Percentiles rank a stretch among this genome's conserved stretches.
Conservation (phyloP, 345 rosid genomes). For the Abelmoschus esculentus region DNA sequence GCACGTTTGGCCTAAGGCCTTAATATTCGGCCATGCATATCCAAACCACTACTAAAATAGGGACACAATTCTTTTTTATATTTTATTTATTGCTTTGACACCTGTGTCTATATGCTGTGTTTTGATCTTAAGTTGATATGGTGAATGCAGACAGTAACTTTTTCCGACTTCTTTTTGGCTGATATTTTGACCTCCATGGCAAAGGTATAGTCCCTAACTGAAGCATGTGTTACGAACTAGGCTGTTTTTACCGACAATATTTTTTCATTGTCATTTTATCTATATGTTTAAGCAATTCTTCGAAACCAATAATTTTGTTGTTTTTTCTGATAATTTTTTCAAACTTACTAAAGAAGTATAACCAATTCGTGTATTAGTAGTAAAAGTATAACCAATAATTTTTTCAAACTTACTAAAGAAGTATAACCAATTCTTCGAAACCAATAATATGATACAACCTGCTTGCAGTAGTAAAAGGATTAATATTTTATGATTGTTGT, state of each 20-base stretch:
- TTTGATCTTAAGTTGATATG: not conserved
- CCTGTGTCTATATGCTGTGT: not conserved
- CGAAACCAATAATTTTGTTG: not conserved
- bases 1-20: not conserved
- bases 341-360: not conserved
- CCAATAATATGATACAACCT: not conserved
- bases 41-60: not conserved
- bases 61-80: not conserved
- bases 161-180: constrained; percentile 88
- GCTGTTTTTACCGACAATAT: not conserved
- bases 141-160: constrained; percentile 59
- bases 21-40: not conserved
- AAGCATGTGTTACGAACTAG: not conserved
- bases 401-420: not conserved
- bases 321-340: not conserved
- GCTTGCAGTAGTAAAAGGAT: not conserved
- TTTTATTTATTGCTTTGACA: not conserved
- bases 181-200: constrained; percentile 94
- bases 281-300: not conserved
- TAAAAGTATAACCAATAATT: no score
- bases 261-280: not conserved
- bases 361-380: not conserved
- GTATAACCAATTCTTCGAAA: not conserved
- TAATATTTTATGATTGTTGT: not conserved
- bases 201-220: constrained; percentile 41